Evolutionary conservation across 208 protist genomes (phyloP).

Genomic region (Trypanosoma mega): DNA sequence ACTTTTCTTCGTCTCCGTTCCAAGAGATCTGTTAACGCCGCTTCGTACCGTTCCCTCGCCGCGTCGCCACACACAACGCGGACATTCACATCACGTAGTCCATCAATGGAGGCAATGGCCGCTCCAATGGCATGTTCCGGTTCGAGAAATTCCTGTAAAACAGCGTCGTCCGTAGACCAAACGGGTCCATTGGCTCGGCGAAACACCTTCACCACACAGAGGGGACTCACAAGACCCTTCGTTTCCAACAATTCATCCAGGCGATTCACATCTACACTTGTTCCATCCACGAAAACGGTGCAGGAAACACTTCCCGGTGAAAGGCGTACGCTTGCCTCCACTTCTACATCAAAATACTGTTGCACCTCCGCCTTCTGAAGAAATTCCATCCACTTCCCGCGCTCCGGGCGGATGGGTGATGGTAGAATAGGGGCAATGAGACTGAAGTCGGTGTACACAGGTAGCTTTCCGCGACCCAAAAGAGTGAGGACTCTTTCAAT

Average conservation of each 20-base stretch:
- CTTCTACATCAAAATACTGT: slow-evolving; percentile 40
- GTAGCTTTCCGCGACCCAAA: slow-evolving; percentile 51
- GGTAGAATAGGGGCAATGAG: slow-evolving; percentile 44
- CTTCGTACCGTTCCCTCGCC: slow-evolving; percentile 16
- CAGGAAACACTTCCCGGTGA: neutral
- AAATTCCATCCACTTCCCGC: slow-evolving; percentile 25
- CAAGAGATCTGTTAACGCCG: slow-evolving; percentile 13
- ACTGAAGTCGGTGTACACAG: slow-evolving; percentile 55
- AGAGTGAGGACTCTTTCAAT: slow-evolving; percentile 37
- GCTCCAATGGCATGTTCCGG: slow-evolving; percentile 30
- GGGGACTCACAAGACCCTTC: slow-evolving; percentile 16
- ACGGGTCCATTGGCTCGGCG: slow-evolving; percentile 10
- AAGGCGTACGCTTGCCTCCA: slow-evolving; percentile 41
- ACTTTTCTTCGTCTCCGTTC: neutral
- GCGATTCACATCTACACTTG: slow-evolving; percentile 27
- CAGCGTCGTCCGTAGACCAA: slow-evolving; percentile 23
- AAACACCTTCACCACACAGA: slow-evolving; percentile 19
- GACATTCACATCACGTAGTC: slow-evolving; percentile 5
- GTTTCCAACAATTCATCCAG: slow-evolving; percentile 21
- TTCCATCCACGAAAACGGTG: slow-evolving; percentile 42
- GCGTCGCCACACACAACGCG: slow-evolving; percentile 23
- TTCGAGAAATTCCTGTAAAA: slow-evolving; percentile 26
- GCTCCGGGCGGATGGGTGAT: slow-evolving; percentile 17
- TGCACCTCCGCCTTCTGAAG: slow-evolving; percentile 15
- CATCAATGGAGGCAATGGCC: slow-evolving; percentile 18